Evolutionary conservation across 192 early-diverging fungal species (phyloP).

Genomic region (Coemansia sp.): DNA sequence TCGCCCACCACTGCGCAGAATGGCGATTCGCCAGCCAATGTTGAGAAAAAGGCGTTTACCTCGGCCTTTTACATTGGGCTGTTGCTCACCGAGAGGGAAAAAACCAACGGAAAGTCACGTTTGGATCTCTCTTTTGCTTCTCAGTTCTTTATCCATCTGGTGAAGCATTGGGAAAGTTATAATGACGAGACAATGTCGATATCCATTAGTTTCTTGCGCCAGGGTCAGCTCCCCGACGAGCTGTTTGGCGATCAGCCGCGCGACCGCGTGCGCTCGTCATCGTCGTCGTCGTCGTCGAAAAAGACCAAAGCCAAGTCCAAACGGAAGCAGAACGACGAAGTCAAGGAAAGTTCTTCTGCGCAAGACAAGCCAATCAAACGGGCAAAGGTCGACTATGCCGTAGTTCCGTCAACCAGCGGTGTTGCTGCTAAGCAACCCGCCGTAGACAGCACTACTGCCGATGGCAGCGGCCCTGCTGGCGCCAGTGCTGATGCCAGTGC

Average conservation of each 20-base stretch:
- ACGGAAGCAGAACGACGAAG: background rate
- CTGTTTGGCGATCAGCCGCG: constrained; percentile 37
- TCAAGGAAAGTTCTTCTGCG: background rate
- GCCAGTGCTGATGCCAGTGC: background rate
- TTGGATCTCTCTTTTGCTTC: constrained; percentile 79
- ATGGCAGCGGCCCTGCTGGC: background rate
- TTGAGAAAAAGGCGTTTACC: constrained; percentile 56
- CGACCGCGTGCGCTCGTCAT: constrained; percentile 11
- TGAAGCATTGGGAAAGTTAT: constrained; percentile 53
- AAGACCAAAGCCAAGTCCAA: background rate
- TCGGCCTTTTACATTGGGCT: constrained; percentile 91
- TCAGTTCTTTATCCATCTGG: constrained; percentile 76
- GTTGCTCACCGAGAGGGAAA: constrained; percentile 55
- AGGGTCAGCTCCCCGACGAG: constrained; percentile 40
- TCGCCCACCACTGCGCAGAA: too few species aligned
- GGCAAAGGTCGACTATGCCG: constrained; percentile 11
- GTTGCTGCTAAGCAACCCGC: constrained; percentile 8
- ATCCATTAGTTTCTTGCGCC: constrained; percentile 34
- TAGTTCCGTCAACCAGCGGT: constrained; percentile 44
- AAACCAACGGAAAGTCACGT: constrained; percentile 52
- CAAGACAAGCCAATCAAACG: constrained; percentile 17
- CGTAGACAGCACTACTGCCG: background rate
- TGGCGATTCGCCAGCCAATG: constrained; percentile 1
- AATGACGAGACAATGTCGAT: constrained; percentile 32
- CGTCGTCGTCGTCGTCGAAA: constrained; percentile 11